Evolutionary conservation across 225 moss, liverwort and hornwort species (phyloP).

Genomic region (Pseudoscleropodium purum): DNA sequence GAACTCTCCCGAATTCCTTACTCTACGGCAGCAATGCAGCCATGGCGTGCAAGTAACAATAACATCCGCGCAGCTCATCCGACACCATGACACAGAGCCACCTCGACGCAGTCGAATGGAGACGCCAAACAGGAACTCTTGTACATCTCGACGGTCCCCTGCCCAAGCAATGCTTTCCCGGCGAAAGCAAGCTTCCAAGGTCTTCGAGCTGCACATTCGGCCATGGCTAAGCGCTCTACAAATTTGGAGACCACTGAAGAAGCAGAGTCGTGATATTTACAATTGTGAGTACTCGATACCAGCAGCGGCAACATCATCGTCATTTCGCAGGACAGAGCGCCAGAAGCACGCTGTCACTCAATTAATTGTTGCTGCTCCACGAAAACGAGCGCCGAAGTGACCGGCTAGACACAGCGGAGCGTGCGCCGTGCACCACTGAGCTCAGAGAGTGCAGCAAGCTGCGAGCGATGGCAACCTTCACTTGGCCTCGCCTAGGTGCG

Average conservation of each 20-base stretch:
- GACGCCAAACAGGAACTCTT: not conserved
- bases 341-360: not conserved
- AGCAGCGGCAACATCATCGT: not conserved
- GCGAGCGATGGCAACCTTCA: not conserved
- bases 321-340: not conserved
- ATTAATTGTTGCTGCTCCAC: not conserved
- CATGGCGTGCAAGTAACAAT: not conserved
- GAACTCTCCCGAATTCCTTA: not conserved
- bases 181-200: not conserved
- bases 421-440: not conserved
- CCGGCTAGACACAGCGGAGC: not conserved
- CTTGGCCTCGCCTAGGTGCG: conserved; percentile 18
- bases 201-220: too few species aligned
- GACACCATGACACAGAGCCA: not conserved
- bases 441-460: not conserved
- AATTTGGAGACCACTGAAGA: not conserved
- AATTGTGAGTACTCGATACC: too few species aligned
- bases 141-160: not conserved
- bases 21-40: not conserved
- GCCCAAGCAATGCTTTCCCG: not conserved
- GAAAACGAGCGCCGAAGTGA: not conserved
- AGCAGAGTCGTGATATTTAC: not conserved
- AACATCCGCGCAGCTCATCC: not conserved
- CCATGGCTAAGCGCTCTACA: not conserved
- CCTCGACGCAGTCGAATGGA: not conserved